Evolutionary conservation across 2,329 filamentous ascomycete genomes (phyloP).

Genomic region (Fusarium beomiforme): DNA sequence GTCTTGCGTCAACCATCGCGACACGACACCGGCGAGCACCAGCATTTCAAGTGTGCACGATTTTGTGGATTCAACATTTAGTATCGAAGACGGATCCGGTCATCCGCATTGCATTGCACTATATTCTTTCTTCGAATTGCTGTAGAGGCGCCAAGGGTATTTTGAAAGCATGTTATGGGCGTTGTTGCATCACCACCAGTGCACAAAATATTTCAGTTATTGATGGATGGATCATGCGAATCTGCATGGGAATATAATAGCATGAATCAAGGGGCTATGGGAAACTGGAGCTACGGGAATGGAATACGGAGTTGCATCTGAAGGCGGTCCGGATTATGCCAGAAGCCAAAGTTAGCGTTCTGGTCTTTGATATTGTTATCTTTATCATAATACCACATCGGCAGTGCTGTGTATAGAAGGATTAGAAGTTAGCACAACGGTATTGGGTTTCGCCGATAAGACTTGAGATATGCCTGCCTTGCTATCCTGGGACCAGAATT

Average conservation of each 20-base stretch:
- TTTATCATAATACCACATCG: slow-evolving; percentile 37
- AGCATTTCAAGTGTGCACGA: slow-evolving; percentile 6
- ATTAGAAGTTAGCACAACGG: slow-evolving; percentile 28
- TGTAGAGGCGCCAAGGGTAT: slow-evolving; percentile 46
- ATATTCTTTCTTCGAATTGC: slow-evolving; percentile 44
- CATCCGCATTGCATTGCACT: slow-evolving; percentile 45
- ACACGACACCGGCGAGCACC: slow-evolving; percentile 21
- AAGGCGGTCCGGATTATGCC: slow-evolving; percentile 32
- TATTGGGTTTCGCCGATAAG: slow-evolving; percentile 20
- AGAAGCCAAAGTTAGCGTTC: slow-evolving; percentile 22
- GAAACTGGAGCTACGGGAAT: slow-evolving; percentile 38
- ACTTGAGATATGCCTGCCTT: slow-evolving; percentile 2
- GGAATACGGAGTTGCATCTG: slow-evolving; percentile 42
- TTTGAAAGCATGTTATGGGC: slow-evolving; percentile 50
- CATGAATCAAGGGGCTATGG: slow-evolving; percentile 39
- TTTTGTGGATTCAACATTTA: slow-evolving; percentile 35
- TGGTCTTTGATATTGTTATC: slow-evolving; percentile 37
- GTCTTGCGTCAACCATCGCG: slow-evolving; percentile 16
- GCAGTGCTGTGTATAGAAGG: slow-evolving; percentile 34
- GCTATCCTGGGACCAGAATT: background rate
- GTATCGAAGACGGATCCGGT: slow-evolving; percentile 36
- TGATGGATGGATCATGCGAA: slow-evolving; percentile 39
- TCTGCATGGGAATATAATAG: slow-evolving; percentile 44
- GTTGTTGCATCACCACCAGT: slow-evolving; percentile 47
- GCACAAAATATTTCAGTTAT: slow-evolving; percentile 36